Evolutionary conservation across 2,329 filamentous ascomycete species (phyloP).

Genomic region (Penicillium expansum): DNA sequence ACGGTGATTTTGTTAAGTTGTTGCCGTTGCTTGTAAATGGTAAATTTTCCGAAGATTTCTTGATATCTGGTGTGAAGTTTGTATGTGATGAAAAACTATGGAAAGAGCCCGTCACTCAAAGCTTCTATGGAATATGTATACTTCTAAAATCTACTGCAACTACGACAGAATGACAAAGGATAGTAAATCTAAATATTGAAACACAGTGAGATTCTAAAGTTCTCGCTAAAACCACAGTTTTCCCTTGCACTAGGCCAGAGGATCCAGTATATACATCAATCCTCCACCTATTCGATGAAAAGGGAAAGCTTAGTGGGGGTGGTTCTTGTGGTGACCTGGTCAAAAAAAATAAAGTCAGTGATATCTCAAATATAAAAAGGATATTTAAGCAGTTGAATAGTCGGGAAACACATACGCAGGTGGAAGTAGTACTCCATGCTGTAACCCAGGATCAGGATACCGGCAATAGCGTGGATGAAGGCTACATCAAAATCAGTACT

Average conservation of each 20-base stretch:
- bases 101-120: slow-evolving; percentile 1
- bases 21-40: background rate
- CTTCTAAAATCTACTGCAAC: slow-evolving; percentile 10
- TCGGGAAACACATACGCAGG: slow-evolving; percentile 69
- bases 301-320: slow-evolving; percentile 72
- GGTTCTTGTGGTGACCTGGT: slow-evolving; percentile 99
- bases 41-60: background rate
- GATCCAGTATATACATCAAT: slow-evolving; percentile 43
- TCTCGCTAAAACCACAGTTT: slow-evolving; percentile 30
- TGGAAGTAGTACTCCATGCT: slow-evolving; percentile 99
- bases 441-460: slow-evolving; percentile 80
- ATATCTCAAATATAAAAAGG: background rate
- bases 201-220: slow-evolving; percentile 21
- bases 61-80: background rate
- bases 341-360: slow-evolving; percentile 14
- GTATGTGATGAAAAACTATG: background rate
- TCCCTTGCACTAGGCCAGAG: slow-evolving; percentile 32
- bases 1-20: background rate
- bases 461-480: slow-evolving; percentile 78
- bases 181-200: slow-evolving; percentile 15
- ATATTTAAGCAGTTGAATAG: background rate
- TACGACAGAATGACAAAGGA: background rate
- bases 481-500: slow-evolving; percentile 55
- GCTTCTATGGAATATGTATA: background rate
- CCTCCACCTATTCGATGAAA: slow-evolving; percentile 24